Percentiles rank a stretch among this genome's conserved stretches.
phyloP scores from a whole-genome alignment of 805 yeast genomes.

The Candida koratica region DNA sequence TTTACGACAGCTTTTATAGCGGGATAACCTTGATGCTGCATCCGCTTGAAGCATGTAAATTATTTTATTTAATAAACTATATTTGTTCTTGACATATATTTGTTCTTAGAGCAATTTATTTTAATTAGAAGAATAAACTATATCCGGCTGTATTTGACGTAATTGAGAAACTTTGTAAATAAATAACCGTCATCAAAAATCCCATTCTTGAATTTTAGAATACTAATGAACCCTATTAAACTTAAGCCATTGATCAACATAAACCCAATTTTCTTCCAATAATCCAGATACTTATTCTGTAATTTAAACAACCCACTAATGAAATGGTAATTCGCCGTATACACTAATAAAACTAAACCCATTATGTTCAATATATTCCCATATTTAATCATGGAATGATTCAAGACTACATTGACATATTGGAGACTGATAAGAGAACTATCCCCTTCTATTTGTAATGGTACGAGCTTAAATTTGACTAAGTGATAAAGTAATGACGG shows the following conservation, averaged over 20 bases:
- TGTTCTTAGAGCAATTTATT: too few relatives aligned
- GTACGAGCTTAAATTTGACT: slow-evolving; percentile 45
- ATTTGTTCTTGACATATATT: too few relatives aligned
- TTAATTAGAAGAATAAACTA: too few relatives aligned
- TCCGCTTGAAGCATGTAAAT: too few relatives aligned
- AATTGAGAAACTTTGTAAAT: slow-evolving; percentile 25
- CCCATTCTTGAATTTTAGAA: slow-evolving; percentile 24
- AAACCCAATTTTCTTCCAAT: slow-evolving; percentile 45
- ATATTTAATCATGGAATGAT: slow-evolving; percentile 14
- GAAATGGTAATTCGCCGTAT: slow-evolving; percentile 44
- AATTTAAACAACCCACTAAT: slow-evolving; percentile 51
- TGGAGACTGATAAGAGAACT: slow-evolving; percentile 52
- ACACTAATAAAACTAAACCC: slow-evolving; percentile 16
- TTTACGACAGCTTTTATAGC: too few relatives aligned
- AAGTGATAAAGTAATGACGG: slow-evolving; percentile 47
- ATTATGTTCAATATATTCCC: slow-evolving; percentile 27
- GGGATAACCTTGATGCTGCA: too few relatives aligned
- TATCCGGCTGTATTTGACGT: slow-evolving; percentile 16
- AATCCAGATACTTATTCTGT: slow-evolving; percentile 34
- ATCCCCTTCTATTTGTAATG: slow-evolving; percentile 60
- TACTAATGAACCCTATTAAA: slow-evolving; percentile 33
- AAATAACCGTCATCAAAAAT: slow-evolving; percentile 18
- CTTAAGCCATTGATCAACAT: slow-evolving; percentile 34
- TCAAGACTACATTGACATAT: slow-evolving; percentile 31
- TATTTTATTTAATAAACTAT: too few relatives aligned